Evolutionary conservation across 371 early-diverging fungal species (phyloP), one percentile per base, ranked within the genome.

Genomic region (Syncephalis plumigaleata): DNA sequence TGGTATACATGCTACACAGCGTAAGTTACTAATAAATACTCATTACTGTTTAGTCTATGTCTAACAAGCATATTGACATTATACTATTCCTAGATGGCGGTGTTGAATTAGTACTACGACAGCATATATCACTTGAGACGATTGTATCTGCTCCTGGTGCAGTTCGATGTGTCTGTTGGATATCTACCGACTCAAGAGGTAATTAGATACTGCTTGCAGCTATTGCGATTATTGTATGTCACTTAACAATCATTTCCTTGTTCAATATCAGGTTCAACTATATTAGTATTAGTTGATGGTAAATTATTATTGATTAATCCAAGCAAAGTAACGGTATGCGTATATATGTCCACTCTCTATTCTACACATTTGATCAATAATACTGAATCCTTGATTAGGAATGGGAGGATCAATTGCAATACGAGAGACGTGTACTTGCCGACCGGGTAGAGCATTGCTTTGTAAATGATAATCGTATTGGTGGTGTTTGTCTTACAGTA

Each of bases 81-180:
- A 17, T 40, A 11, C 3, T 16, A 18, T 46, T 8, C 13, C 22
- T 25, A 22, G 26, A 27, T 46, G 43, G 46, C 3, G 17, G 37
- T 18, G 25, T 50, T 21, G 54, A 63, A 36, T 42, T 78, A 11
- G 71, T 71, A 22, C 42, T 79, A 2, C 59, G 75, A 7, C 73
- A 74, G 56, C 74, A 78, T 45, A 75, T 81, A 8, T 67, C 77
- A 0, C 54, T 86, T n/a, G 67, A 67, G 39, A 77, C 71, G 3
- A 72, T 87, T 44, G 71, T 83, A 3, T 56, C 63, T 3, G 54
- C 67, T 11, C 65, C 70, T n/a, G 56, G 55, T 0, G 59, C 66
- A 16, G 71, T 79, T 13, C 64, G 73, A 46, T 63, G 69, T 15
- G 59, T 79, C 9, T 65, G 68, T 36, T 62, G 76, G 55, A 68